Conservation (phyloP, 345 rosid species). For the Isatis tinctoria region DNA sequence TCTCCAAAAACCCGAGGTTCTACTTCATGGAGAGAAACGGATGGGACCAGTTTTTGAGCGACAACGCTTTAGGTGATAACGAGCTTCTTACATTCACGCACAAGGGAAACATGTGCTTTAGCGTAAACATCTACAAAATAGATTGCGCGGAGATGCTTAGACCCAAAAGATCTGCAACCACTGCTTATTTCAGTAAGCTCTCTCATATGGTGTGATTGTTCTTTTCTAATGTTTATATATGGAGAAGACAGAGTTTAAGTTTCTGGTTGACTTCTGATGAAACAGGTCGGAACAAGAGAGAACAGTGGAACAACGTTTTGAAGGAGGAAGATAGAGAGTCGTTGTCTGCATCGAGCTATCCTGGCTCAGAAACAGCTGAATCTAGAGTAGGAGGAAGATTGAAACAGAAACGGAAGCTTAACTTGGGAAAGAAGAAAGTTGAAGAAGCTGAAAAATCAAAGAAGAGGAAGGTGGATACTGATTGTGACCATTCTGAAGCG, state of each 20-base stretch:
- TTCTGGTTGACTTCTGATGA: not conserved
- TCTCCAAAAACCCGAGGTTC: not conserved
- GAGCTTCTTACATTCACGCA: constrained; percentile 27
- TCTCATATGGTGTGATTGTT: not conserved
- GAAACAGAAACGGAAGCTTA: not conserved
- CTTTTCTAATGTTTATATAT: not conserved
- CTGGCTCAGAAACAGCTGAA: not conserved
- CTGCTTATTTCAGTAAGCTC: constrained; percentile 7
- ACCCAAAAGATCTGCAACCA: not conserved
- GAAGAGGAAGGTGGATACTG: constrained; percentile 2
- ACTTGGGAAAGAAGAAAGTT: constrained; percentile 13
- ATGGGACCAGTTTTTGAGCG: constrained; percentile 24
- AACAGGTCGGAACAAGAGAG: constrained; percentile 5
- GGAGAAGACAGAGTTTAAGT: not conserved
- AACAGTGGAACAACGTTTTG: not conserved
- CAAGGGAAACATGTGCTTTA: constrained; percentile 10
- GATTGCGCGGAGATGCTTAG: constrained; percentile 1
- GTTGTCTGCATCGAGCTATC: not conserved
- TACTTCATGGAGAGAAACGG: constrained; percentile 26
- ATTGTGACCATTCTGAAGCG: not conserved
- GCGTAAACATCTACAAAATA: constrained; percentile 8
- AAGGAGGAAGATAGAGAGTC: constrained; percentile 4
- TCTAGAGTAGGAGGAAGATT: not conserved
- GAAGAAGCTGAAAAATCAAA: not conserved
- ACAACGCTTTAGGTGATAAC: constrained; percentile 13